phyloP scores from a whole-genome alignment of 2,329 filamentous ascomycete species.

The Beauveria caledonica region DNA sequence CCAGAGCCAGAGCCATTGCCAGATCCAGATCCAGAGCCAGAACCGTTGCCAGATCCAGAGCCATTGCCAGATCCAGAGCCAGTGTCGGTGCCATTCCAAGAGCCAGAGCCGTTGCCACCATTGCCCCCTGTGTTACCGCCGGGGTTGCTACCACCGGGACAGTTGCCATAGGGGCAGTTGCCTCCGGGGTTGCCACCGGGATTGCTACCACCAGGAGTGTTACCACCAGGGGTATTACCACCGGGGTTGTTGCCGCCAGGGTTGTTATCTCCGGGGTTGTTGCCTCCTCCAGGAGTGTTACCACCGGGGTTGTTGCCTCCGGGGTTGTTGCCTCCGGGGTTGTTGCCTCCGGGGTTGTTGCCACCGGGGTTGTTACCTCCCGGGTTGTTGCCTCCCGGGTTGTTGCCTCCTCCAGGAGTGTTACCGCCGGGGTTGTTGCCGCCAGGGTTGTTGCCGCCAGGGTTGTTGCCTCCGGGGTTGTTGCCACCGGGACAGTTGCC shows the following conservation, averaged over 20 bases:
- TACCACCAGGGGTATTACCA: neutral
- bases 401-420: neutral
- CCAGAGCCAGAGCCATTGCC: neutral
- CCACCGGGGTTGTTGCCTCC: neutral
- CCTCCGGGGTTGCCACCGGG: neutral
- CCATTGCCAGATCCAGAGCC: neutral
- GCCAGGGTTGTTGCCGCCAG: neutral
- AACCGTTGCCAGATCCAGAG: neutral
- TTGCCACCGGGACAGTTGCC: neutral
- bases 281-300: neutral
- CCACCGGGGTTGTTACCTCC: neutral
- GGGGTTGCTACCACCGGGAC: neutral
- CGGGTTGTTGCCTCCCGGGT: neutral
- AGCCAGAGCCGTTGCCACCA: neutral
- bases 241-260: neutral
- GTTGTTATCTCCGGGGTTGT: neutral
- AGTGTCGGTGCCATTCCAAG: neutral
- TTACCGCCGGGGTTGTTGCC: neutral
- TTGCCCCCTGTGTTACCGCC: neutral
- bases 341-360: neutral
- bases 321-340: neutral
- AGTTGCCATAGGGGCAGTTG: neutral
- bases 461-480: neutral
- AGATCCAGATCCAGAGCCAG: no score
- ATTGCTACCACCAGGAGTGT: neutral